Percentiles rank a stretch among this genome's conserved stretches.
Evolutionary conservation across 2,329 filamentous ascomycete genomes (phyloP).

Genomic region (Huntiella savannae): DNA sequence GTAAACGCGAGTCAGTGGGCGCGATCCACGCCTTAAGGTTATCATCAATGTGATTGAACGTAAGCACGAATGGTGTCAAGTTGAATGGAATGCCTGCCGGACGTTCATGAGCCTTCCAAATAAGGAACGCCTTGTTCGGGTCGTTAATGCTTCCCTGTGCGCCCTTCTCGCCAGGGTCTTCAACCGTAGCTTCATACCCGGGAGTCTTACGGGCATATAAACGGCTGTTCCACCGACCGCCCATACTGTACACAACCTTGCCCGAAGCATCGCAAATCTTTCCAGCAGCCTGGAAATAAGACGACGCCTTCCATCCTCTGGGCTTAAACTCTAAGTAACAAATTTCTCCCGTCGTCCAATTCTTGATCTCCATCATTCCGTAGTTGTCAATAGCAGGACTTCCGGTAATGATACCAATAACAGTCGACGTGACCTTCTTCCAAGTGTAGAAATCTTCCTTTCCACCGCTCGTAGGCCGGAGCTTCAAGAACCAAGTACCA

Average conservation of each 20-base stretch:
- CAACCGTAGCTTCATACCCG: conserved; percentile 62
- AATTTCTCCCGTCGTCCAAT: conserved; percentile 88
- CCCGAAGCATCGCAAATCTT: conserved; percentile 66
- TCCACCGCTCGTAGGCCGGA: conserved; percentile 56
- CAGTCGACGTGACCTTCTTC: conserved; percentile 96
- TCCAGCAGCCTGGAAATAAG: conserved; percentile 72
- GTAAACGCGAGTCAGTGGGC: conserved; percentile 80
- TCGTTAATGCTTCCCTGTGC: conserved; percentile 37
- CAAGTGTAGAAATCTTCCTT: conserved; percentile 86
- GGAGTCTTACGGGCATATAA: conserved; percentile 87
- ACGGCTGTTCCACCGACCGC: conserved; percentile 93
- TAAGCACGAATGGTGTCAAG: conserved; percentile 85
- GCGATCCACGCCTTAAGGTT: conserved; percentile 57
- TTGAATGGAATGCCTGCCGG: conserved; percentile 87
- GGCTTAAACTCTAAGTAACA: conserved; percentile 83
- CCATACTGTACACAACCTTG: conserved; percentile 72
- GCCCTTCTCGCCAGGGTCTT: conserved; percentile 31
- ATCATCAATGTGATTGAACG: conserved; percentile 83
- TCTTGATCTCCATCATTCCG: conserved; percentile 90
- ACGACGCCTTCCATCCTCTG: conserved; percentile 86
- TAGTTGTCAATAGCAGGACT: conserved; percentile 97
- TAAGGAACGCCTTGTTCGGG: conserved; percentile 61
- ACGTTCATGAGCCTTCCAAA: conserved; percentile 77
- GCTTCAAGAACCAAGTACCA: conserved; percentile 86
- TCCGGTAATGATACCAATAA: conserved; percentile 96